Percentiles rank a stretch among this genome's conserved stretches.
Evolutionary conservation across 805 yeast species (phyloP).

Genomic region (Kazachstania viticola): DNA sequence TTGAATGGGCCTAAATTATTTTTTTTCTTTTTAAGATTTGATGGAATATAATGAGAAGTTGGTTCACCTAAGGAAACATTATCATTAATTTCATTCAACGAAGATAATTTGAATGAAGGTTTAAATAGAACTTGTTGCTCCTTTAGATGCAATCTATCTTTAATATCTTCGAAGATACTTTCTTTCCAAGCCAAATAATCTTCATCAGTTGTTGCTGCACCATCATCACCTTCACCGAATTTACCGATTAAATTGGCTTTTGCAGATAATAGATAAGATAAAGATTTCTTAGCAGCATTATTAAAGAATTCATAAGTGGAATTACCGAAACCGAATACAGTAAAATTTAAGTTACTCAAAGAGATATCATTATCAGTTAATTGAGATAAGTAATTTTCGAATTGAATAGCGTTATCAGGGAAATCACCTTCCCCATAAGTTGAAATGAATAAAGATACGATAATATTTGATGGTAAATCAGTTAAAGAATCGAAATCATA

Average conservation of each 20-base stretch:
- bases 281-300: slow-evolving; percentile 59
- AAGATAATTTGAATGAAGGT: slow-evolving; percentile 44
- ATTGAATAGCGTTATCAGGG: slow-evolving; percentile 83
- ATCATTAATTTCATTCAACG: slow-evolving; percentile 16
- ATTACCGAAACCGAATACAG: slow-evolving; percentile 63
- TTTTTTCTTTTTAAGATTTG: slow-evolving; percentile 24
- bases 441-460: slow-evolving; percentile 73
- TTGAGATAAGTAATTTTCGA: slow-evolving; percentile 57
- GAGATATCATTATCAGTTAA: background rate
- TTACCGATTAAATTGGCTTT: slow-evolving; percentile 66
- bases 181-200: slow-evolving; percentile 94
- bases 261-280: slow-evolving; percentile 39
- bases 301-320: slow-evolving; percentile 89
- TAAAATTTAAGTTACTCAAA: background rate
- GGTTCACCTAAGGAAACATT: slow-evolving; percentile 78
- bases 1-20: slow-evolving; percentile 66
- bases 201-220: slow-evolving; percentile 88
- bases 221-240: slow-evolving; percentile 91
- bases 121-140: slow-evolving; percentile 72
- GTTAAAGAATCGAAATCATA: slow-evolving; percentile 73
- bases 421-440: slow-evolving; percentile 99
- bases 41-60: slow-evolving; percentile 40
- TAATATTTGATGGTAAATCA: slow-evolving; percentile 44
- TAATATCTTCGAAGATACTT: slow-evolving; percentile 51
- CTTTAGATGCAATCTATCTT: slow-evolving; percentile 51